phyloP scores from a whole-genome alignment of 441 rosid genomes.

The Pelargonium fulgidum region DNA sequence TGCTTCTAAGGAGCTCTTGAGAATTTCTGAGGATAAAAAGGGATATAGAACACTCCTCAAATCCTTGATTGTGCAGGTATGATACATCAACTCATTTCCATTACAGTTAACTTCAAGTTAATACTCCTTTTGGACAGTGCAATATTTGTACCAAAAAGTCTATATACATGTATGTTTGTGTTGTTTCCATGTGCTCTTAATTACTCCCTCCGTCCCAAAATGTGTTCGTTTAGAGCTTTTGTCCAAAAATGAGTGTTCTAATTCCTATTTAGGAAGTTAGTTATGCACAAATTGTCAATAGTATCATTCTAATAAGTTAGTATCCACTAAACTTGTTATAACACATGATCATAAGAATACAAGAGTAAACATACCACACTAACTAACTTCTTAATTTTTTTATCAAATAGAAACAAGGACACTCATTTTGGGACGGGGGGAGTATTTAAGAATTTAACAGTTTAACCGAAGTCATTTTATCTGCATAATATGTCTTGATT shows the following conservation, averaged over 20 bases:
- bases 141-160: background rate
- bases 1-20: conserved; percentile 28
- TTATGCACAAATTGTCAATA: too few species aligned
- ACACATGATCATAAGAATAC: background rate
- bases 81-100: background rate
- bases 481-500: background rate
- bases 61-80: conserved; percentile 37
- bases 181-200: background rate
- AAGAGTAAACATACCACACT: too few species aligned
- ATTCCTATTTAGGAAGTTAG: too few species aligned
- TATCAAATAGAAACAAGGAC: too few species aligned
- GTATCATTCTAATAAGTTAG: background rate
- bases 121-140: background rate
- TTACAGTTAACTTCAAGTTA: conserved; percentile 1
- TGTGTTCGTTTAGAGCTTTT: too few species aligned
- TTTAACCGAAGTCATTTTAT: too few species aligned
- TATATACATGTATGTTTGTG: background rate
- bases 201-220: background rate
- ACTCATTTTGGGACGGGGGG: too few species aligned
- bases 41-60: conserved; percentile 32
- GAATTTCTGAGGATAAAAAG: conserved; percentile 27
- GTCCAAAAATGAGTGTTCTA: too few species aligned
- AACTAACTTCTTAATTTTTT: too few species aligned
- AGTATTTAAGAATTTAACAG: too few species aligned
- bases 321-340: background rate